Conservation (phyloP, 2,329 filamentous ascomycete species). For the Neopestalotiopsis rosae region DNA sequence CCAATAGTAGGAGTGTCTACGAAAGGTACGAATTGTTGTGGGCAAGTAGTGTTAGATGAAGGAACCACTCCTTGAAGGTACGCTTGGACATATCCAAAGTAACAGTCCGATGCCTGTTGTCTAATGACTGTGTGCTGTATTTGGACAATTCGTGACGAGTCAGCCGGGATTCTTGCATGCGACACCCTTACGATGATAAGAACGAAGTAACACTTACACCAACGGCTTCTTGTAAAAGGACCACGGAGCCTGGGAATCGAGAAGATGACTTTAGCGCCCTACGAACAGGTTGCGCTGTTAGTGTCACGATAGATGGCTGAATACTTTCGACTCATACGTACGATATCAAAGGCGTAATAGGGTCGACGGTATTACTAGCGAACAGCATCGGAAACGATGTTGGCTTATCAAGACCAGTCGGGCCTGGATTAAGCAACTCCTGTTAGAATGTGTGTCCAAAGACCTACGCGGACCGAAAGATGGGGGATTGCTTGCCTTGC, state of each 20-base stretch:
- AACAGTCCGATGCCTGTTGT: slow-evolving; percentile 39
- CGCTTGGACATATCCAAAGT: slow-evolving; percentile 41
- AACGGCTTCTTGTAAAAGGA: slow-evolving; percentile 38
- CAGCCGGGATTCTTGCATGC: slow-evolving; percentile 24
- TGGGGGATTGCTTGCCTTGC: slow-evolving; percentile 25
- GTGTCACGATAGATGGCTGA: slow-evolving; percentile 17
- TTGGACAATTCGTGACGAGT: slow-evolving; percentile 18
- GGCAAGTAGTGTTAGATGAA: slow-evolving; percentile 37
- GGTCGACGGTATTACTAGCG: slow-evolving; percentile 43
- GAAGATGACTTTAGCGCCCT: slow-evolving; percentile 36
- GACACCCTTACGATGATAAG: neutral
- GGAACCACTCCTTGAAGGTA: slow-evolving; percentile 41
- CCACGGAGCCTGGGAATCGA: slow-evolving; percentile 35
- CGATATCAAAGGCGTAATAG: slow-evolving; percentile 39
- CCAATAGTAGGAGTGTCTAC: slow-evolving; percentile 20
- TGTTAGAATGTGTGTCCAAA: slow-evolving; percentile 21
- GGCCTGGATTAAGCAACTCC: slow-evolving; percentile 25
- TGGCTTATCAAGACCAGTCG: slow-evolving; percentile 26
- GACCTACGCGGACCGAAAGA: neutral
- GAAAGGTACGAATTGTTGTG: slow-evolving; percentile 36
- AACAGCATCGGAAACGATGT: slow-evolving; percentile 45
- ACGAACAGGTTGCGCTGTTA: slow-evolving; percentile 18
- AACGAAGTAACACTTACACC: slow-evolving; percentile 35
- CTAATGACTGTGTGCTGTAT: slow-evolving; percentile 35
- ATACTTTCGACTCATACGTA: slow-evolving; percentile 26